A percentile compares a stretch with the other conserved stretches of the same genome.
Evolutionary conservation across 768 basidiomycete species (phyloP).

Genomic region (Vararia minispora): DNA sequence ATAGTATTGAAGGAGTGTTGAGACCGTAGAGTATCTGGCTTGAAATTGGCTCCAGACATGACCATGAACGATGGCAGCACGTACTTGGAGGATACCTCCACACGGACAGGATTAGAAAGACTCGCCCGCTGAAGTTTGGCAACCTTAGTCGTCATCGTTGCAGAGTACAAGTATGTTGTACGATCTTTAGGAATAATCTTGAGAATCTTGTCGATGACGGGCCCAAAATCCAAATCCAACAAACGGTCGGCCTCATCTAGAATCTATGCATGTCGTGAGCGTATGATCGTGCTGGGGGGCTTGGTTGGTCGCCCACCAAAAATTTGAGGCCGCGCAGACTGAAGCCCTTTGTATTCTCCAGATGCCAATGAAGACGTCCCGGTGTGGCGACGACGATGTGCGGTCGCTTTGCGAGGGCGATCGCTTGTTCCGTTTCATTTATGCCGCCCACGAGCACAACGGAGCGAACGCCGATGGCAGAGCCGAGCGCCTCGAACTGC

Average conservation of each 20-base stretch:
- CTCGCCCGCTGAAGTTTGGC: conserved; percentile 93
- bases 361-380: conserved; percentile 83
- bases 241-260: conserved; percentile 95
- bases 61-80: conserved; percentile 16
- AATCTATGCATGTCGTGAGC: conserved; percentile 41
- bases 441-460: conserved; percentile 92
- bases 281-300: background rate
- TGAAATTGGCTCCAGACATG: background rate
- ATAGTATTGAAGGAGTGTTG: conserved; percentile 91
- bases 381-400: conserved; percentile 95
- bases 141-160: conserved; percentile 98
- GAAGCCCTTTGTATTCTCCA: conserved; percentile 97
- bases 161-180: conserved; percentile 93
- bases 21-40: conserved; percentile 88
- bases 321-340: conserved; percentile 78
- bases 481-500: conserved; percentile 87
- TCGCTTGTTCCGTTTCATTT: conserved; percentile 82
- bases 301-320: conserved; percentile 42
- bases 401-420: conserved; percentile 87
- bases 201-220: conserved; percentile 91
- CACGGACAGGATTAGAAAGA: conserved; percentile 82
- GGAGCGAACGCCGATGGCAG: conserved; percentile 86
- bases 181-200: conserved; percentile 92
- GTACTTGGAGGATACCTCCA: conserved; percentile 90
- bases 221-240: conserved; percentile 93